These are phyloP conservation scores for Pythium vanterpoolii DNA, from an alignment of 352 stramenopile species.

Conservation along the genomic window DNA sequence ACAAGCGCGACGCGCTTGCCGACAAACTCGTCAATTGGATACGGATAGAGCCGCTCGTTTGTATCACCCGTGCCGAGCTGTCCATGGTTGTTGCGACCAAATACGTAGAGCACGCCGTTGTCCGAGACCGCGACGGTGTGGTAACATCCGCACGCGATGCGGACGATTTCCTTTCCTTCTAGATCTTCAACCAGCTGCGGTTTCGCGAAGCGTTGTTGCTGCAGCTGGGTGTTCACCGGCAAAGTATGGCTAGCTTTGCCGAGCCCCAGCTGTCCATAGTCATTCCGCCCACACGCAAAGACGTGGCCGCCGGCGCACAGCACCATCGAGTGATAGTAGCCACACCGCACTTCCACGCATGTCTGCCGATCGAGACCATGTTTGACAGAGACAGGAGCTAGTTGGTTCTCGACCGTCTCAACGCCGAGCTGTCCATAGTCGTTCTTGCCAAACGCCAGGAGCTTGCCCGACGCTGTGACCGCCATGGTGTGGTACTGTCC, in stretches of 20 bases:
- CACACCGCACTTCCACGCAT: constrained; percentile 80
- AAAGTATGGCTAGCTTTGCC: constrained; percentile 37
- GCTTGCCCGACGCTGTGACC: constrained; percentile 54
- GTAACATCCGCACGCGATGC: constrained; percentile 90
- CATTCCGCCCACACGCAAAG: constrained; percentile 89
- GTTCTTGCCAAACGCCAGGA: constrained; percentile 92
- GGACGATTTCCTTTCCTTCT: constrained; percentile 80
- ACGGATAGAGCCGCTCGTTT: constrained; percentile 82
- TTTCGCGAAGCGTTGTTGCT: constrained; percentile 63
- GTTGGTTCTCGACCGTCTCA: constrained; percentile 66
- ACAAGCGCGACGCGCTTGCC: constrained; percentile 87
- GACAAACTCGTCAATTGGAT: constrained; percentile 87
- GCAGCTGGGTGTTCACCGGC: constrained; percentile 51
- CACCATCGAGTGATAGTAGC: constrained; percentile 92
- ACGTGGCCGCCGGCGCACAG: constrained; percentile 65
- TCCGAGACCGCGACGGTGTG: constrained; percentile 87
- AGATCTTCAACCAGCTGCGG: constrained; percentile 65
- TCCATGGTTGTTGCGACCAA: constrained; percentile 93
- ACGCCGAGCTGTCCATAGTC: constrained; percentile 92
- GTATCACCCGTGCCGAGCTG: constrained; percentile 91
- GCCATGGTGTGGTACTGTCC: constrained; percentile 92
- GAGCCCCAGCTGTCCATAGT: constrained; percentile 92
- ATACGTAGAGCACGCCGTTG: constrained; percentile 91
- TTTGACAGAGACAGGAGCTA: constrained; percentile 49
- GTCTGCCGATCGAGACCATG: constrained; percentile 59